phyloP scores from a whole-genome alignment of 225 moss, liverwort and hornwort species.

The Physcomitrium patens region DNA sequence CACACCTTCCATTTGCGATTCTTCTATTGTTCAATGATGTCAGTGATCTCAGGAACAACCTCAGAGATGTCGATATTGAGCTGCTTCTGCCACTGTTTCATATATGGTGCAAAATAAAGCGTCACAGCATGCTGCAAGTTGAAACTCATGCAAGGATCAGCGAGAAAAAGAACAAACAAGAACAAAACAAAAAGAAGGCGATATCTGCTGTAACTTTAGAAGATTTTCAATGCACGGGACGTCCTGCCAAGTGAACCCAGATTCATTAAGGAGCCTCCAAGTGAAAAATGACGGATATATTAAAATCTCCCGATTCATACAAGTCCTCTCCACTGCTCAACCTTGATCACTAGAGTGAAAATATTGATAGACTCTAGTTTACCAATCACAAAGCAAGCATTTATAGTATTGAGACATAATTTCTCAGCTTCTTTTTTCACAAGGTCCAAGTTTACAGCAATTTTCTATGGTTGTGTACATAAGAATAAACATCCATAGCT shows the following conservation, averaged over 20 bases:
- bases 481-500: no score
- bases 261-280: neutral
- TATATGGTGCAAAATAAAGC: neutral
- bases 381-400: no score
- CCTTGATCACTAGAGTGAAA: neutral
- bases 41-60: slow-evolving; percentile 83
- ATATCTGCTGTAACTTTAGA: neutral
- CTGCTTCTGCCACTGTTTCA: slow-evolving; percentile 81
- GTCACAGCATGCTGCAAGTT: slow-evolving; percentile 6
- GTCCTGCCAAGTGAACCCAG: neutral
- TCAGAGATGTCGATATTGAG: slow-evolving; percentile 65
- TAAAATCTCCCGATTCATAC: neutral
- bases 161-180: no score
- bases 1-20: slow-evolving; percentile 97
- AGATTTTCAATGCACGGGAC: neutral
- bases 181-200: slow-evolving; percentile 7
- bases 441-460: no score
- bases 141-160: neutral
- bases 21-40: slow-evolving; percentile 95
- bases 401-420: no score
- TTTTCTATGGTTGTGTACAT: no score
- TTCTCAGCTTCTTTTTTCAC: no score
- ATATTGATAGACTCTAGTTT: no score
- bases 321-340: neutral
- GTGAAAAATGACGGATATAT: neutral